Base-by-base conservation (phyloP, 768 basidiomycete species). In the Trametes coccinea region DNA sequence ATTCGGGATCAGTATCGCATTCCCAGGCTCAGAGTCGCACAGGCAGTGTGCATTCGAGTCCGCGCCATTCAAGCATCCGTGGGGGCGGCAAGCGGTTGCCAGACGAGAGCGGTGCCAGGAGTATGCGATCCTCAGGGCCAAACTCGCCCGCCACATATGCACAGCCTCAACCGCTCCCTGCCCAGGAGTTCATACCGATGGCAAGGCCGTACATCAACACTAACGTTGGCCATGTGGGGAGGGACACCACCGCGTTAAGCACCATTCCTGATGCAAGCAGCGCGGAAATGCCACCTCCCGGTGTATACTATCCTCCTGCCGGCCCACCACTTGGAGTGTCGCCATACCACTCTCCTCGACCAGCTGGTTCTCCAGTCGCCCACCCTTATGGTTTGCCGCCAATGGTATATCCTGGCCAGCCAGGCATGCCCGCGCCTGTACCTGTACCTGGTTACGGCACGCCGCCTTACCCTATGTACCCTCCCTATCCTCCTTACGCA, bases 31-130 rank as follows among this genome's bases (percentile, higher is more conserved):
- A 80, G 47, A 83, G 82, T 48, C 75, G 75, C 49, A 74, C 79
- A 0, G 79, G 76, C 34, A 83, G 81, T 66, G 71, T 77, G 17
- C 77, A 80, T 4, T 83, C 84, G 10, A 85, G 84, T 58, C 84
- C 84, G 13, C 75, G 71, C 34, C 66, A 66, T 46, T 52, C 77
- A 13, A 71, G 71, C 59, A 53, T 75, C 41, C 74, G 79, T 61
- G 78, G 79, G 60, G 77, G 75, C 61, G 77, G 75, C 22, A 74
- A 76, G 60, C 72, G 78, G 16, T 66, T 84, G 46, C 79, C 78
- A 0, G 74, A 69, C 2, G 82, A 84, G 40, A 73, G 46, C 37
- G 49, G 29, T 17, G 50, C 41, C 50, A 51, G 62, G 22, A 63
- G 61, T 31, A 59, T 68, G 44, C 62, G 67, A n/a, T 64, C 67